phyloP scores from a whole-genome alignment of 2,329 filamentous ascomycete species.

The Tolypocladium cylindrosporum region DNA sequence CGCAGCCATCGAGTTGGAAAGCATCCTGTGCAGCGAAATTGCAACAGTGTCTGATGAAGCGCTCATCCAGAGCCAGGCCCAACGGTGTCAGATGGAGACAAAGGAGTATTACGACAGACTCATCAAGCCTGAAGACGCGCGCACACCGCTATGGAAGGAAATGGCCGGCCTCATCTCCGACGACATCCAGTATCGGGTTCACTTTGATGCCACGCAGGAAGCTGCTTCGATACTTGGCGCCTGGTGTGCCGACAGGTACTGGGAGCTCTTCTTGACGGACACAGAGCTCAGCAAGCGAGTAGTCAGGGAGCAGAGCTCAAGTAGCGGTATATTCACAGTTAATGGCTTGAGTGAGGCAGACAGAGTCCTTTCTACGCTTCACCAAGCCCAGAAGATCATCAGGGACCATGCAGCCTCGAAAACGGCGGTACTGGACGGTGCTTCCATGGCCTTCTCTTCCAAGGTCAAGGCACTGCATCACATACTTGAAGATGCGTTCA shows the following conservation, averaged over 20 bases:
- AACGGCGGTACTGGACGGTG: conserved; percentile 2
- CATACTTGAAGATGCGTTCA: conserved; percentile 55
- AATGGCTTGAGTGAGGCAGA: conserved; percentile 22
- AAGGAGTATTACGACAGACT: conserved; percentile 34
- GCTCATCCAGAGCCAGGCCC: conserved; percentile 12
- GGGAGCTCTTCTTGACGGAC: conserved; percentile 59
- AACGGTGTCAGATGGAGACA: conserved; percentile 38
- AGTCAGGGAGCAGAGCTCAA: conserved; percentile 30
- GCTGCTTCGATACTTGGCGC: conserved; percentile 60
- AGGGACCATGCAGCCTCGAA: conserved; percentile 25
- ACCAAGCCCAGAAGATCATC: conserved; percentile 47
- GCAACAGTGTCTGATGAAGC: conserved; percentile 51
- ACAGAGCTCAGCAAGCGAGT: conserved; percentile 52
- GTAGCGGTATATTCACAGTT: conserved; percentile 19
- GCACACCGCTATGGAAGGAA: conserved; percentile 54
- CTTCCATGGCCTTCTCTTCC: conserved; percentile 45
- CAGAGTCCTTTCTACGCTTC: conserved; percentile 43
- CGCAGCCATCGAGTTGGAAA: conserved; percentile 66
- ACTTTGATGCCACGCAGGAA: conserved; percentile 49
- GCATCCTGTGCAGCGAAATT: conserved; percentile 70
- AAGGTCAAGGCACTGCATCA: conserved; percentile 59
- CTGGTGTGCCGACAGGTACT: conserved; percentile 80
- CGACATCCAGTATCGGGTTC: conserved; percentile 37
- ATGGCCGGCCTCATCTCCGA: conserved; percentile 36
- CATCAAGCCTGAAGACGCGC: conserved; percentile 30